A percentile compares a stretch with the other conserved stretches of the same genome.
Conservation (phyloP, 805 yeast genomes). For the Cyberlindnera petersonii region DNA sequence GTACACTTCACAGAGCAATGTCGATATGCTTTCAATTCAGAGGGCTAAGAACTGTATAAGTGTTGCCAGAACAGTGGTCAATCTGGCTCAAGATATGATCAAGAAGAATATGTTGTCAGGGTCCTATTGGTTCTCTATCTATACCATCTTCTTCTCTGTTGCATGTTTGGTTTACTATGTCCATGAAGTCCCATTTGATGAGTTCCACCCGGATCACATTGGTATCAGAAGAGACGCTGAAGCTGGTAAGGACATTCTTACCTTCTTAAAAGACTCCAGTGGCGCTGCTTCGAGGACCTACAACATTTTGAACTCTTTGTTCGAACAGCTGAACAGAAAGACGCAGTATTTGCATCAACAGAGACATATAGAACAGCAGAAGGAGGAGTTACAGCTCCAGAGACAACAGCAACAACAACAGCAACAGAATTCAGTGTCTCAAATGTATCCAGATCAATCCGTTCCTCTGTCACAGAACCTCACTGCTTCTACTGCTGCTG, state of each 20-base stretch:
- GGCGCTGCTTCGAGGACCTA: constrained; percentile 79
- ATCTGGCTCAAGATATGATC: constrained; percentile 76
- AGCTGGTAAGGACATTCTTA: constrained; percentile 70
- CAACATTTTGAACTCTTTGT: constrained; percentile 71
- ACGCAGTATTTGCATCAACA: constrained; percentile 48
- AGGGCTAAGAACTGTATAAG: constrained; percentile 81
- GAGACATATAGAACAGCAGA: constrained; percentile 20
- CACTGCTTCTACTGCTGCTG: constrained; percentile 12
- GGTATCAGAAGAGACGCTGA: constrained; percentile 74
- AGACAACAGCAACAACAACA: constrained; percentile 13
- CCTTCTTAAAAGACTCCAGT: constrained; percentile 65
- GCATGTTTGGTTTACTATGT: constrained; percentile 81
- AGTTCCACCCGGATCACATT: constrained; percentile 48
- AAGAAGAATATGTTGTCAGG: constrained; percentile 68
- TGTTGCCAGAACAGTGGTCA: constrained; percentile 78
- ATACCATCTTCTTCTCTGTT: constrained; percentile 83
- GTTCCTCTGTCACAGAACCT: constrained; percentile 29
- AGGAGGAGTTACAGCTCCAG: constrained; percentile 11
- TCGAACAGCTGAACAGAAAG: constrained; percentile 71
- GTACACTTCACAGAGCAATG: constrained; percentile 30
- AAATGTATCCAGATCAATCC: too few species aligned
- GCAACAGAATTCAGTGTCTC: too few species aligned
- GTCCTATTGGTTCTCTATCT: constrained; percentile 88
- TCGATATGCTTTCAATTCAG: constrained; percentile 60
- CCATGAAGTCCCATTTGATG: constrained; percentile 49